phyloP scores from a whole-genome alignment of 2,329 filamentous ascomycete species.

The Arthrobotrys musiformis region DNA sequence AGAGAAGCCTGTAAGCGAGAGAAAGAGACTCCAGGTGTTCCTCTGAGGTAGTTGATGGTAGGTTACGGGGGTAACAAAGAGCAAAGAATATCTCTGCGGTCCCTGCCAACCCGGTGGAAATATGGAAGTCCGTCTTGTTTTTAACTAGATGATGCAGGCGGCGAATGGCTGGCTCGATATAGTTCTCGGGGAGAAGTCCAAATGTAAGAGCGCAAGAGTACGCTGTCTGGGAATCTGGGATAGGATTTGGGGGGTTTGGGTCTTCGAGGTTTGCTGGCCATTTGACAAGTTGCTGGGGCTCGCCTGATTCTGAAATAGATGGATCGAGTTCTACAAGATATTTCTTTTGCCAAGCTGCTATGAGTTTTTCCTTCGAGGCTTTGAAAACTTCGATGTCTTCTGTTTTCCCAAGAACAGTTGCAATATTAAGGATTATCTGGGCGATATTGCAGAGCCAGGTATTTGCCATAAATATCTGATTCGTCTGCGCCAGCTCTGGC shows the following conservation, averaged over 20 bases:
- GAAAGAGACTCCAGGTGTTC: constrained; percentile 15
- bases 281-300: constrained; percentile 20
- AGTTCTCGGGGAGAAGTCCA: constrained; percentile 60
- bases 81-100: constrained; percentile 63
- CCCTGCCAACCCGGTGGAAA: constrained; percentile 65
- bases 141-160: constrained; percentile 62
- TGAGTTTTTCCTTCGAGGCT: background rate
- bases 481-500: constrained; percentile 63
- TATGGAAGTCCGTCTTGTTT: constrained; percentile 61
- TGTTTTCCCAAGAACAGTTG: constrained; percentile 60
- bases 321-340: constrained; percentile 23
- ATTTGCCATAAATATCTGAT: constrained; percentile 65
- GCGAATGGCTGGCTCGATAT: constrained; percentile 57
- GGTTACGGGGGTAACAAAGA: constrained; percentile 57
- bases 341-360: constrained; percentile 23
- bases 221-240: constrained; percentile 63
- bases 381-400: constrained; percentile 56
- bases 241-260: constrained; percentile 60
- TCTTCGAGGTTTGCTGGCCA: constrained; percentile 10
- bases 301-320: background rate
- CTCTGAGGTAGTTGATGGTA: background rate
- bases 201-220: constrained; percentile 63
- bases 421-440: constrained; percentile 62
- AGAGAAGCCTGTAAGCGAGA: constrained; percentile 66
- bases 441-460: constrained; percentile 66